phyloP scores from a whole-genome alignment of 2,329 filamentous ascomycete species.

The Cyphellophora europaea region DNA sequence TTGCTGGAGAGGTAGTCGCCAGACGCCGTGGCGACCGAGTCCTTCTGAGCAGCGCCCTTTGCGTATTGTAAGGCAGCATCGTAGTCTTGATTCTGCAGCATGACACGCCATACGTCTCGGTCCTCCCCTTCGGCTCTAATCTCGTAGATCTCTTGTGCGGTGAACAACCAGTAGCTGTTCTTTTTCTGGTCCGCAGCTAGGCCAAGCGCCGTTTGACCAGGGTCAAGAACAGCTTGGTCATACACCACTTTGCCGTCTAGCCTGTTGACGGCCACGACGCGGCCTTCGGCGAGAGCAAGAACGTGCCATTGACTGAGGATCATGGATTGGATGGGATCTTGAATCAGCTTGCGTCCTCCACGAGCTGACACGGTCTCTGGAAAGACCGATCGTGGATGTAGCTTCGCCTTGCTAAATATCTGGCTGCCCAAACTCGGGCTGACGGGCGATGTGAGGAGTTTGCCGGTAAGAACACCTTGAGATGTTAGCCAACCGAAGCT shows the following conservation, averaged over 20 bases:
- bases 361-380: conserved; percentile 56
- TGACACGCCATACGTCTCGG: conserved; percentile 87
- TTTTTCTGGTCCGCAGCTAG: conserved; percentile 85
- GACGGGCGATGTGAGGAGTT: conserved; percentile 53
- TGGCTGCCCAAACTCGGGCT: conserved; percentile 59
- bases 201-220: conserved; percentile 69
- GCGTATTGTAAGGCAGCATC: conserved; percentile 82
- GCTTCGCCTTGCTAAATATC: conserved; percentile 69
- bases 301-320: conserved; percentile 92
- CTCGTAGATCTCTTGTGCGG: conserved; percentile 82
- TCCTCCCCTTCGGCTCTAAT: conserved; percentile 85
- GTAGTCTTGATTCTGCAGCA: conserved; percentile 79
- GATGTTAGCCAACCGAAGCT: conserved; percentile 85
- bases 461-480: conserved; percentile 82
- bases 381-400: conserved; percentile 66
- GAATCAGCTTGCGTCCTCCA: conserved; percentile 54
- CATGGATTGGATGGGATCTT: conserved; percentile 69
- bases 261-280: conserved; percentile 76
- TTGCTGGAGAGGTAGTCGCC: conserved; percentile 79
- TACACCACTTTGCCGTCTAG: conserved; percentile 79
- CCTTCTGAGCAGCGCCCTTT: conserved; percentile 68
- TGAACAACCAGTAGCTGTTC: conserved; percentile 97
- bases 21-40: conserved; percentile 83
- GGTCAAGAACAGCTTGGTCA: conserved; percentile 75
- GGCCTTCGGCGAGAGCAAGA: conserved; percentile 68